These are phyloP conservation scores for Termitomyces sp. DNA, from an alignment of 768 basidiomycete genomes.

Conservation along the genomic window DNA sequence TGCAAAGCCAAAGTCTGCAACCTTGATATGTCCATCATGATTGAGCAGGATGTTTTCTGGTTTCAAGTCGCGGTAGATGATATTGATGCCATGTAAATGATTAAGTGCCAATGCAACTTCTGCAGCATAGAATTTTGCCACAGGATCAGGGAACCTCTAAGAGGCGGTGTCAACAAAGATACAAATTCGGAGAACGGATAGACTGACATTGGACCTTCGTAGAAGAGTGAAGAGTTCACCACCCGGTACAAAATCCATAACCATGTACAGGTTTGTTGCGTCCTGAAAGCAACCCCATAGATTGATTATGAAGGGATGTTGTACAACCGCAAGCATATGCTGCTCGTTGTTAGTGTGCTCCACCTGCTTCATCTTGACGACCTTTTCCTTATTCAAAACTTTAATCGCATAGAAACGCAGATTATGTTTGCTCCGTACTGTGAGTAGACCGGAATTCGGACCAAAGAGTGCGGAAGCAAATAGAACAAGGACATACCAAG, in stretches of 20 bases:
- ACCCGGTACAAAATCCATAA: constrained; percentile 95
- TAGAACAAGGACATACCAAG: constrained; percentile 47
- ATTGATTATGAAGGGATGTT: constrained; percentile 93
- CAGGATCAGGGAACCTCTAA: constrained; percentile 92
- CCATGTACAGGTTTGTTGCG: constrained; percentile 90
- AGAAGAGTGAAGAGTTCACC: constrained; percentile 95
- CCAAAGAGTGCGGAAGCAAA: constrained; percentile 6
- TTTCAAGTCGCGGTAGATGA: constrained; percentile 97
- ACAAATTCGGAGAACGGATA: constrained; percentile 10
- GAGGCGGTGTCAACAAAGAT: constrained; percentile 12
- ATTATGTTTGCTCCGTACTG: constrained; percentile 90
- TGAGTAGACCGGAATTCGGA: constrained; percentile 4
- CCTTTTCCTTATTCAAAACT: constrained; percentile 89
- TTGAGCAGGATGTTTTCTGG: constrained; percentile 95
- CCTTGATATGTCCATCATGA: constrained; percentile 94
- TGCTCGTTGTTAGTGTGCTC: constrained; percentile 98
- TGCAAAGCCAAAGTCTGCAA: constrained; percentile 96
- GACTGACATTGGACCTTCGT: constrained; percentile 78
- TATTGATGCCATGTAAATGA: constrained; percentile 79
- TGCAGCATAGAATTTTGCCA: constrained; percentile 96
- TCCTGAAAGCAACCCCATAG: constrained; percentile 97
- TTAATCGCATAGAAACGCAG: constrained; percentile 96
- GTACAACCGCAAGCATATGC: constrained; percentile 75
- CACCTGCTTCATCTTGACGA: constrained; percentile 89
- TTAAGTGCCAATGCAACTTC: constrained; percentile 92